Conservation (phyloP, 2,329 filamentous ascomycete species). For the Aspergillus calidoustus region DNA sequence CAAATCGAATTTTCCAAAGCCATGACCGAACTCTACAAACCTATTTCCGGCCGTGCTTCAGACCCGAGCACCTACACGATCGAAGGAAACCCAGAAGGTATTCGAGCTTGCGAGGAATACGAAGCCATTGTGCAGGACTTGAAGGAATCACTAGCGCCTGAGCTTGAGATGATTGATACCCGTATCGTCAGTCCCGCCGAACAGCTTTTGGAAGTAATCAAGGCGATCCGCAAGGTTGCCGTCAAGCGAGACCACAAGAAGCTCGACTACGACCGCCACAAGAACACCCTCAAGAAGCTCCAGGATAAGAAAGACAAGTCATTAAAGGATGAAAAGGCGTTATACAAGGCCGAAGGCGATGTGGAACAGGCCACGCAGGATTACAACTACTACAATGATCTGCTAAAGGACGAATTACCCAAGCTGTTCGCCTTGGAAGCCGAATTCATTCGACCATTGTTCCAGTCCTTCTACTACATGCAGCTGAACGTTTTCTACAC, state of each 20-base stretch:
- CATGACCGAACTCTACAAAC: constrained; percentile 96
- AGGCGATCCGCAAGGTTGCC: constrained; percentile 86
- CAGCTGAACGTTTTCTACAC: constrained; percentile 99
- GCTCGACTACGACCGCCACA: constrained; percentile 91
- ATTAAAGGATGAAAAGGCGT: constrained; percentile 94
- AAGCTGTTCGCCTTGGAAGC: constrained; percentile 87
- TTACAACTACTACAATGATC: constrained; percentile 96
- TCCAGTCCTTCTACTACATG: constrained; percentile 99
- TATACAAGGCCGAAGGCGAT: constrained; percentile 94
- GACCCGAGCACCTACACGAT: constrained; percentile 82
- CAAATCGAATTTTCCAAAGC: constrained; percentile 98
- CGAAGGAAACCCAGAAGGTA: constrained; percentile 90
- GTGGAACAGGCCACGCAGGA: constrained; percentile 91
- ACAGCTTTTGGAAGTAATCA: constrained; percentile 92
- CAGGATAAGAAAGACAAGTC: constrained; percentile 97
- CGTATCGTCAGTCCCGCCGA: constrained; percentile 90
- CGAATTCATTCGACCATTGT: constrained; percentile 94
- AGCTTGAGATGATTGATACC: constrained; percentile 96
- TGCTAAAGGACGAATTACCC: constrained; percentile 93
- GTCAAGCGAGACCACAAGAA: constrained; percentile 96
- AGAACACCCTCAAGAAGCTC: constrained; percentile 83
- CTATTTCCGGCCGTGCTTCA: constrained; percentile 92
- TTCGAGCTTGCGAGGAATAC: constrained; percentile 95
- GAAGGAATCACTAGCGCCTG: constrained; percentile 83
- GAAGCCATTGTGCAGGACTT: constrained; percentile 87